phyloP scores from a whole-genome alignment of 2,329 filamentous ascomycete genomes.

The Laburnicola sp. region DNA sequence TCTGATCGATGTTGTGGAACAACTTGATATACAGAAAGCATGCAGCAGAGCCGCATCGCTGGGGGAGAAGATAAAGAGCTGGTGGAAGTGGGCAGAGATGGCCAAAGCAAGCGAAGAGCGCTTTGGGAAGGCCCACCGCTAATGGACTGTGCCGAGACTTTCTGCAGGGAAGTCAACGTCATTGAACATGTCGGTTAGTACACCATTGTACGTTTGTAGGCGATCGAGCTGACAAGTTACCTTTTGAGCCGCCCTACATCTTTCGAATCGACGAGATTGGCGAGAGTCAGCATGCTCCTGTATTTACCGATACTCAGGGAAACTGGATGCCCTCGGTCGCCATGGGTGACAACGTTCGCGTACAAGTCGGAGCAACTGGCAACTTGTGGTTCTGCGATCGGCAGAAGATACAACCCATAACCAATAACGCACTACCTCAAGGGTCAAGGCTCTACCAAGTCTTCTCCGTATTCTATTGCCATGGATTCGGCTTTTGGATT shows the following conservation, averaged over 20 bases:
- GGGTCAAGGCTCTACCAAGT: slow-evolving; percentile 11
- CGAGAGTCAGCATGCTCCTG: slow-evolving; percentile 9
- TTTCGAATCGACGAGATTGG: slow-evolving; percentile 35
- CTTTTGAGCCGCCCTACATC: slow-evolving; percentile 22
- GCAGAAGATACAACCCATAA: slow-evolving; percentile 5
- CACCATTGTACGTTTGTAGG: neutral
- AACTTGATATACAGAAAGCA: slow-evolving; percentile 4
- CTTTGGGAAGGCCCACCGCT: slow-evolving; percentile 7
- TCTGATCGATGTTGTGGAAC: slow-evolving; percentile 28
- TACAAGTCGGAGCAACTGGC: slow-evolving; percentile 16
- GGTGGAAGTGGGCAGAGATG: slow-evolving; percentile 15
- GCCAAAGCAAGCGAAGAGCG: slow-evolving; percentile 11
- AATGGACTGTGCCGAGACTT: neutral
- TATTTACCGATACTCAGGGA: neutral
- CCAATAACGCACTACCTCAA: slow-evolving; percentile 10
- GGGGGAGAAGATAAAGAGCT: slow-evolving; percentile 31
- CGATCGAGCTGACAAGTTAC: slow-evolving; percentile 1
- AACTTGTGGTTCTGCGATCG: slow-evolving; percentile 22
- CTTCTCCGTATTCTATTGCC: slow-evolving; percentile 26
- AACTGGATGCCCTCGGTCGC: slow-evolving; percentile 23
- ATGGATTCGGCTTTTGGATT: slow-evolving; percentile 28
- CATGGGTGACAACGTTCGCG: slow-evolving; percentile 8
- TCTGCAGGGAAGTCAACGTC: slow-evolving; percentile 4
- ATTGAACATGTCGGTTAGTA: slow-evolving; percentile 26
- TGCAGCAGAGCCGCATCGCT: slow-evolving; percentile 40